Conservation (phyloP, 441 rosid genomes). For the Euphorbia celastroides region DNA sequence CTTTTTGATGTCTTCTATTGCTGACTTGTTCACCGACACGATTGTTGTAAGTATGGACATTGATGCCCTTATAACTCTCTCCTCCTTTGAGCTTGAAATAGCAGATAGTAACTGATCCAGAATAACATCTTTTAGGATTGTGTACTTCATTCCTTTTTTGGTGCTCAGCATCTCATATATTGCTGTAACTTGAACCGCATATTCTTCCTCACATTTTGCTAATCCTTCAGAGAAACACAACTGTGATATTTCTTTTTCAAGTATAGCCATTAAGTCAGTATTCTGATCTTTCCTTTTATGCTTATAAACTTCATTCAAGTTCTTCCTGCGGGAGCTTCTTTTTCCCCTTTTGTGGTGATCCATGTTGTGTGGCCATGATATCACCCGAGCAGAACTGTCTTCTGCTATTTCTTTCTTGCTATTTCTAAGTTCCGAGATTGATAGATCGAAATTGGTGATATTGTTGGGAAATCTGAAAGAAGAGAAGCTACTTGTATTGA, state of each 20-base stretch:
- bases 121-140: slow-evolving; percentile 64
- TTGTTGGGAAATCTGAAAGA: slow-evolving; percentile 32
- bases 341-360: slow-evolving; percentile 26
- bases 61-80: slow-evolving; percentile 56
- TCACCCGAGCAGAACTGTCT: slow-evolving; percentile 22
- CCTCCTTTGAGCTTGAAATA: slow-evolving; percentile 58
- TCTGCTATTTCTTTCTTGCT: slow-evolving; percentile 24
- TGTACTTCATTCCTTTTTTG: slow-evolving; percentile 52
- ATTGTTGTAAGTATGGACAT: slow-evolving; percentile 66
- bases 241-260: slow-evolving; percentile 55
- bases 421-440: slow-evolving; percentile 36
- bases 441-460: slow-evolving; percentile 34
- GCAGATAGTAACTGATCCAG: slow-evolving; percentile 65
- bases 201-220: slow-evolving; percentile 51
- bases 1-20: slow-evolving; percentile 60
- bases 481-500: slow-evolving; percentile 21
- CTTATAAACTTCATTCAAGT: slow-evolving; percentile 19
- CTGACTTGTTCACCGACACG: slow-evolving; percentile 47
- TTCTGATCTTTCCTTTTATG: slow-evolving; percentile 29
- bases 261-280: slow-evolving; percentile 40
- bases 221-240: slow-evolving; percentile 49
- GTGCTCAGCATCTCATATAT: slow-evolving; percentile 57
- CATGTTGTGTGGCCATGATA: slow-evolving; percentile 31
- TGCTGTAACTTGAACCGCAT: slow-evolving; percentile 55
- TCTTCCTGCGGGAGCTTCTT: slow-evolving; percentile 17